Percentiles rank a stretch among this genome's conserved stretches.
These are phyloP conservation scores for Blechomonas ayalai DNA, from an alignment of 208 protist genomes.

Conservation along the genomic window DNA sequence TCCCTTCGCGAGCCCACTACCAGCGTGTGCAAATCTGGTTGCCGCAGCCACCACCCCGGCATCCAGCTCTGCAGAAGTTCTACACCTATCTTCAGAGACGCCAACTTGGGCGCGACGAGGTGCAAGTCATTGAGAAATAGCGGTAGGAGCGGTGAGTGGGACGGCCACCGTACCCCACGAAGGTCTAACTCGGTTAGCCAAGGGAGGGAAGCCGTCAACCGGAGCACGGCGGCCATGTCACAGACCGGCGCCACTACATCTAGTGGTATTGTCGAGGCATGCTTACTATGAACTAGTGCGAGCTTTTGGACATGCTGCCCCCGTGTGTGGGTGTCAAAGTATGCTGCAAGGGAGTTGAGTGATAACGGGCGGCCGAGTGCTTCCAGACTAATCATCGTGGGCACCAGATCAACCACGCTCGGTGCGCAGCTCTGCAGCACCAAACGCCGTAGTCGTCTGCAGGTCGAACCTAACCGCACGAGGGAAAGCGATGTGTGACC, in stretches of 20 bases:
- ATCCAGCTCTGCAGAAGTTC: constrained; percentile 50
- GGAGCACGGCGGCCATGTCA: constrained; percentile 17
- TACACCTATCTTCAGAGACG: constrained; percentile 53
- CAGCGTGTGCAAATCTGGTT: constrained; percentile 30
- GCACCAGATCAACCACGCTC: constrained; percentile 27
- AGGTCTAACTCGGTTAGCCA: constrained; percentile 54
- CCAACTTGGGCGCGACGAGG: constrained; percentile 38
- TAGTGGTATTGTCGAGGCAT: constrained; percentile 15
- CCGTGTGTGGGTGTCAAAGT: constrained; percentile 26
- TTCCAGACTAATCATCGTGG: constrained; percentile 16
- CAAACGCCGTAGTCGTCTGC: constrained; percentile 36
- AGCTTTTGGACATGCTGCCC: constrained; percentile 29
- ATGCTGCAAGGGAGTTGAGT: constrained; percentile 19
- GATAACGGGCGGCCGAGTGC: constrained; percentile 12
- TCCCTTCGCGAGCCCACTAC: constrained; percentile 46
- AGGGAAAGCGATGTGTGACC: constrained; percentile 16
- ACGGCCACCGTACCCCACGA: constrained; percentile 49
- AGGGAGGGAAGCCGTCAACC: constrained; percentile 32
- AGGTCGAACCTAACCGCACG: constrained; percentile 29
- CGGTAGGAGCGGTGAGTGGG: constrained; percentile 8
- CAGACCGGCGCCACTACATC: constrained; percentile 8
- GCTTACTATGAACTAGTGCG: constrained; percentile 20
- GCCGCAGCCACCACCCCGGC: constrained; percentile 68
- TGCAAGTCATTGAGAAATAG: constrained; percentile 71
- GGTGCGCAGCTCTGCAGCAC: constrained; percentile 5